A percentile compares a stretch with the other conserved stretches of the same genome.
phyloP scores from a whole-genome alignment of 2,329 filamentous ascomycete species.

The Microsporum ferrugineum region DNA sequence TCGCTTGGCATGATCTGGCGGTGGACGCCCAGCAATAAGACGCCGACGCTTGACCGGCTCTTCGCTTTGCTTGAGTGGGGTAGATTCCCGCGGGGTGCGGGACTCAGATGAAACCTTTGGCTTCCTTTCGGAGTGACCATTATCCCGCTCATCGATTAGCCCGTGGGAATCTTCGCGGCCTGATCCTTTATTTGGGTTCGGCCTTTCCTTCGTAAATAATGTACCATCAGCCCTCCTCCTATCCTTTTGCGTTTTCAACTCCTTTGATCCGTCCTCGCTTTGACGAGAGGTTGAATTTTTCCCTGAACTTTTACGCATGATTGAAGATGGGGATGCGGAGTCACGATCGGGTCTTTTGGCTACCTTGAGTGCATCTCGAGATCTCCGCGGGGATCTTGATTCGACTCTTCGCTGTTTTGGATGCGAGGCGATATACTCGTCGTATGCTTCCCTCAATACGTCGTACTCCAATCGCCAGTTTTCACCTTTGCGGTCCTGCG shows the following conservation, averaged over 20 bases:
- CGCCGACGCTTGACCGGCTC: conserved; percentile 30
- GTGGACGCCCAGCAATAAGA: conserved; percentile 32
- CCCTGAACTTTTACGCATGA: conserved; percentile 21
- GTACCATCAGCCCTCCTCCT: conserved; percentile 20
- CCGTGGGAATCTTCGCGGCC: conserved; percentile 23
- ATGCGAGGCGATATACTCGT: conserved; percentile 24
- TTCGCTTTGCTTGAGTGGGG: conserved; percentile 20
- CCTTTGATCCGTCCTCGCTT: conserved; percentile 16
- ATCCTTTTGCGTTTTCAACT: conserved; percentile 9
- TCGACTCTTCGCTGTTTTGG: conserved; percentile 25
- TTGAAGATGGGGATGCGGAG: conserved; percentile 31
- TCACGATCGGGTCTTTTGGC: conserved; percentile 23
- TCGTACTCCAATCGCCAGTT: conserved; percentile 84
- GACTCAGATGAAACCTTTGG: conserved; percentile 18
- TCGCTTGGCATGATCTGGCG: conserved; percentile 24
- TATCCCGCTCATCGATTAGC: conserved; percentile 10
- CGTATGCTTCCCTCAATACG: conserved; percentile 56
- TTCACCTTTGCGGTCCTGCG: conserved; percentile 67
- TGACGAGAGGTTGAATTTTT: conserved; percentile 24
- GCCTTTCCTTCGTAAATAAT: conserved; percentile 20
- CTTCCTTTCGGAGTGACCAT: conserved; percentile 12
- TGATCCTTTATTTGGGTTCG: conserved; percentile 15
- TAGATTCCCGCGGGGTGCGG: conserved; percentile 25
- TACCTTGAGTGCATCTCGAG: conserved; percentile 31
- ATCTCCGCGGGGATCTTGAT: conserved; percentile 29